phyloP scores from a whole-genome alignment of 371 early-diverging fungal genomes.

The Syncephalastrum sp. region DNA sequence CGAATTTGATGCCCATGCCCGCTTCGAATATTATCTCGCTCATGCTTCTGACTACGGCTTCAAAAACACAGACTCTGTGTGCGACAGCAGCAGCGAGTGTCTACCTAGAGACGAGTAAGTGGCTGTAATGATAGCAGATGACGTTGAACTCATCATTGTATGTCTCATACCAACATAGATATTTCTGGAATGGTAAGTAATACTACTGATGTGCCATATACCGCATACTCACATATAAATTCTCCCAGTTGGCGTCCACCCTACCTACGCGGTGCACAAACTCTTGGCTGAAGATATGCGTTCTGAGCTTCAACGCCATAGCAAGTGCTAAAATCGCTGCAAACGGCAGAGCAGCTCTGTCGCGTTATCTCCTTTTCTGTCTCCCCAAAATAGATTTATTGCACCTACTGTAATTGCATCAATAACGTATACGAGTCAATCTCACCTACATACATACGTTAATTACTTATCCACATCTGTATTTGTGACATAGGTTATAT shows the following conservation, averaged over 20 bases:
- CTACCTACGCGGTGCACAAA: slow-evolving; percentile 12
- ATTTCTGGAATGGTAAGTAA: slow-evolving; percentile 19
- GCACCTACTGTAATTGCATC: no score
- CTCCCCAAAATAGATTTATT: no score
- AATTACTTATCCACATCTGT: no score
- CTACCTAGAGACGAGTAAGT: slow-evolving; percentile 11
- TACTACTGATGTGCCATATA: not conserved
- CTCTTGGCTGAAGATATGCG: slow-evolving; percentile 9
- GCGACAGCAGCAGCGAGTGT: not conserved
- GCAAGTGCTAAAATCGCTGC: no score
- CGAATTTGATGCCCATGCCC: slow-evolving; percentile 14
- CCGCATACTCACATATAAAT: not conserved
- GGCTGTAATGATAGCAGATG: no score
- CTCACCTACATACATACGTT: no score
- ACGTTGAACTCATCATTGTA: not conserved
- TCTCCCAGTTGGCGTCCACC: slow-evolving; percentile 7
- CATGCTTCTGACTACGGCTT: slow-evolving; percentile 9
- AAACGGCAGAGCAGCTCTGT: no score
- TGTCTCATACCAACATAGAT: not conserved
- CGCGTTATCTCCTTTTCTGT: no score
- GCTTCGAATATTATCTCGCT: slow-evolving; percentile 11
- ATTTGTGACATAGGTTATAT: no score
- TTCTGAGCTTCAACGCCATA: no score
- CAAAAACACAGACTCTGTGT: slow-evolving; percentile 5
- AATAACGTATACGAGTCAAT: no score